Evolutionary conservation across 305 asterid genomes (phyloP).

Genomic region (Plantago coronopus): DNA sequence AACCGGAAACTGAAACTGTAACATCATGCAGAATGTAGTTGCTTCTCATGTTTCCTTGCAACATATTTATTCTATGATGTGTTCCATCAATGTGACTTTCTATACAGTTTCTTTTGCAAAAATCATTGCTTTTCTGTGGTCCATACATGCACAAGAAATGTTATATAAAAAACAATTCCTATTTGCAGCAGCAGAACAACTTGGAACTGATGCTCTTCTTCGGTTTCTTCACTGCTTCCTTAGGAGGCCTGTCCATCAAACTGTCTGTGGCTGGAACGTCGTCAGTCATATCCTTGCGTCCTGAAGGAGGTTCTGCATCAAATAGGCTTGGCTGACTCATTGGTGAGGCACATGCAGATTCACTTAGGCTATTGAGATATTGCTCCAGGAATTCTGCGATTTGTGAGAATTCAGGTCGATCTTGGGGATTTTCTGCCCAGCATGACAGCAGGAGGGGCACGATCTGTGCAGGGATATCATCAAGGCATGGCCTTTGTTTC

Average conservation of each 20-base stretch:
- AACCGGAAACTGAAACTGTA: background rate
- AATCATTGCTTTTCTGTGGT: background rate
- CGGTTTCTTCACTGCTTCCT: slow-evolving; percentile 23
- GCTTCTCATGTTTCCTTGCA: background rate
- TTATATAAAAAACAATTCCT: slow-evolving; percentile 4
- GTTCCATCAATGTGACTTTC: slow-evolving; percentile 14
- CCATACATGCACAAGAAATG: slow-evolving; percentile 7
- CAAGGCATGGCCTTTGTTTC: slow-evolving; percentile 57
- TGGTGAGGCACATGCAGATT: slow-evolving; percentile 16
- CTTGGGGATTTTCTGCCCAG: slow-evolving; percentile 58
- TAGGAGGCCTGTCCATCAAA: slow-evolving; percentile 26
- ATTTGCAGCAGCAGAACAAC: slow-evolving; percentile 22
- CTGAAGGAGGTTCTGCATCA: slow-evolving; percentile 24
- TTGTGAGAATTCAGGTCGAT: slow-evolving; percentile 57
- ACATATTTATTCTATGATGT: slow-evolving; percentile 3
- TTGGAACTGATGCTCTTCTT: slow-evolving; percentile 23
- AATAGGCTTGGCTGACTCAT: slow-evolving; percentile 10
- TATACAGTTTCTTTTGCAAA: slow-evolving; percentile 12
- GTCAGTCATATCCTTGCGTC: slow-evolving; percentile 21
- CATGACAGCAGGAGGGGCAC: slow-evolving; percentile 46
- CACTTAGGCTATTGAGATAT: slow-evolving; percentile 26
- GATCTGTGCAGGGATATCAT: slow-evolving; percentile 43
- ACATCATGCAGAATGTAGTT: slow-evolving; percentile 3
- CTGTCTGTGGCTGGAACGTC: slow-evolving; percentile 28
- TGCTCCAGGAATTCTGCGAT: slow-evolving; percentile 36